phyloP scores from a whole-genome alignment of 1,139 yeast species.

The Yamadazyma oceani region DNA sequence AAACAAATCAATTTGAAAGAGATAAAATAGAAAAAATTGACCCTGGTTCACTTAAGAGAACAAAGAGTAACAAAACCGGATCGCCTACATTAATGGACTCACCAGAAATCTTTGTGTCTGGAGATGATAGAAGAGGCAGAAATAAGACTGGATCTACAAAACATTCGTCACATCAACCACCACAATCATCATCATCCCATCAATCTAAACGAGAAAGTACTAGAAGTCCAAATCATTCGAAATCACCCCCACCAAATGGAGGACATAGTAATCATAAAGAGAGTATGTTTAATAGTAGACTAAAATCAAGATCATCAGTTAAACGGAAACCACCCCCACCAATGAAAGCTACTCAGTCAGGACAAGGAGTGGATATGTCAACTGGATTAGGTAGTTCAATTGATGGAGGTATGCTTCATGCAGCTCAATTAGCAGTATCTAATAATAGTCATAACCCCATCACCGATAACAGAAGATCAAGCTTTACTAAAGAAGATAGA shows the following conservation, averaged over 20 bases:
- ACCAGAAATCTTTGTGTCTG: constrained; percentile 17
- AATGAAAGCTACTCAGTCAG: constrained; percentile 16
- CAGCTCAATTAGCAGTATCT: constrained; percentile 49
- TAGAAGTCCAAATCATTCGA: not conserved
- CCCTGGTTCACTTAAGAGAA: constrained; percentile 5
- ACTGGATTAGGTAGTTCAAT: constrained; percentile 31
- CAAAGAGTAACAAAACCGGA: constrained; percentile 5
- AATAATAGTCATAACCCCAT: constrained; percentile 24
- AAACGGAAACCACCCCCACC: constrained; percentile 42
- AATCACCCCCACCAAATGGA: not conserved
- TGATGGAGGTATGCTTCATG: constrained; percentile 35
- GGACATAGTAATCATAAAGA: constrained; percentile 7
- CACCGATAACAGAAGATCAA: constrained; percentile 34
- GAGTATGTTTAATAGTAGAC: constrained; percentile 11
- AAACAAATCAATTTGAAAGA: constrained; percentile 49
- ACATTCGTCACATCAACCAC: not conserved
- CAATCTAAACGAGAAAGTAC: constrained; percentile 1
- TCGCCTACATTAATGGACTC: constrained; percentile 29
- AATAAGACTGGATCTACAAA: not conserved
- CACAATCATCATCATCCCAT: not conserved
- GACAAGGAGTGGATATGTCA: constrained; percentile 26
- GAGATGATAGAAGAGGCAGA: constrained; percentile 2
- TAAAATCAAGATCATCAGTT: constrained; percentile 17
- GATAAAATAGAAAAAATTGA: constrained; percentile 19
- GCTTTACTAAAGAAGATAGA: constrained; percentile 36